Base-by-base conservation (phyloP, 495 filamentous ascomycete genomes). In the Cercophora scortea region DNA sequence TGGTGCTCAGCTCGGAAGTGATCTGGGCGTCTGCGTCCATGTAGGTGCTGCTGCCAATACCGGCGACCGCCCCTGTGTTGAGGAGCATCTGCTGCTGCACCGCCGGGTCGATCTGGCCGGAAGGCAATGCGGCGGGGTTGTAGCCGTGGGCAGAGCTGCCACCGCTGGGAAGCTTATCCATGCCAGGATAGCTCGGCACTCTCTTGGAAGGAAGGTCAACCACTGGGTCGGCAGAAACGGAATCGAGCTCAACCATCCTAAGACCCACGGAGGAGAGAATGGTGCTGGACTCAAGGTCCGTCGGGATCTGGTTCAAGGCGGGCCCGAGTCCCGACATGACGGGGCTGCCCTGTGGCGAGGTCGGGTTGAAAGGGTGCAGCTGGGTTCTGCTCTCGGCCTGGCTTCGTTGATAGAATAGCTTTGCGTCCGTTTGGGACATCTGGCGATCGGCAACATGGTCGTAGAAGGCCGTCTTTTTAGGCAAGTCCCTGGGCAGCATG, bases 371-470 rank as follows among this genome's bases (percentile, higher is more conserved):
- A 71, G 78, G 54, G 62, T 71, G 60, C 69, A 77, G 58, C 64
- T 78, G 56, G 68, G 68, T 70, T 58, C 41, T 67, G 64, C 56
- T 70, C 39, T 85, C 80, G 17, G 84, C 71, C 67, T 90, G 87
- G 68, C 89, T 90, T 53, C 89, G 79, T 62, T 95, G 93, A 68
- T 95, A 98, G 73, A 96, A 91, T 32, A 96, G 77, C 65, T 93
- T 96, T 36, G 92, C 88, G 61, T 98, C 92, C 17, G 86, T 79
- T 69, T 96, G 89, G 54, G 83, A 89, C 78, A 92, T 82, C 55
- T 88, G 87, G 61, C 91, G 93, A 65, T 98, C 92, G 52, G 84
- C 83, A n/a, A 87, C 81, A 62, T 87, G 84, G 67, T 93, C 87
- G 67, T 90, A 93, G 56, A 85, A 88, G 7, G 89, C 84, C 3